Evolutionary conservation across 2,329 filamentous ascomycete species (phyloP), one percentile per base, ranked within the genome.

Genomic region (Calonectria multiphialidica): DNA sequence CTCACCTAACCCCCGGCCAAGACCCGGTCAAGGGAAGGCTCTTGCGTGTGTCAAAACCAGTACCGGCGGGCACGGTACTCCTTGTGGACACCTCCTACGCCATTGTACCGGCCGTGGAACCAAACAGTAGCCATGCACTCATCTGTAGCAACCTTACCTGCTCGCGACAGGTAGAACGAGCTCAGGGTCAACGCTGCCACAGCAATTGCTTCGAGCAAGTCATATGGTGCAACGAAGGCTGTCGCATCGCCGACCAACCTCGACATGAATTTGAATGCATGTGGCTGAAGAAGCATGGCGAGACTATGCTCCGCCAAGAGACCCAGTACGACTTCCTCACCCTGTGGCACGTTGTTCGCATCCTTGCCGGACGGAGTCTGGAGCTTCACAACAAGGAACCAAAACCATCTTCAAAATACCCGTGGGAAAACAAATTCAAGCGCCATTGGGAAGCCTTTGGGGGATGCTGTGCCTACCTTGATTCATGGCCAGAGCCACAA

Each of bases 111-210:
- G 74, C 74, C 13, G 75, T 75, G 68, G 74, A 72, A 23, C 13
- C 37, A n/a, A 72, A 68, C 21, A 62, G 68, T 37, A 70, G 28
- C 15, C 68, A 77, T 45, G 23, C 73, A 15, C 62, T 81, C 30
- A 69, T 80, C 6, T 81, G 80, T 72, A 81, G 80, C 75, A 81
- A 79, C 55, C 65, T 79, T 2, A 59, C 50, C 10, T 81, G 80
- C 65, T 80, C 77, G 3, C 72, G 66, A 35, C 75, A 70, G 53
- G 75, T 80, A 30, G 30, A 62, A 1, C 64, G 68, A 10, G 71
- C 72, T 35, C 62, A 70, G 35, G 70, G 66, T 10, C 47, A 75
- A 13, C 47, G 40, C 2, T 81, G 80, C 70, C 69, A 66, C 28
- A 68, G 66, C 1, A 75, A 68, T 5, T 81, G 80, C 65, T 62